These are phyloP conservation scores for Pleomassaria siparia DNA, from an alignment of 2,329 filamentous ascomycete genomes.

Conservation along the genomic window DNA sequence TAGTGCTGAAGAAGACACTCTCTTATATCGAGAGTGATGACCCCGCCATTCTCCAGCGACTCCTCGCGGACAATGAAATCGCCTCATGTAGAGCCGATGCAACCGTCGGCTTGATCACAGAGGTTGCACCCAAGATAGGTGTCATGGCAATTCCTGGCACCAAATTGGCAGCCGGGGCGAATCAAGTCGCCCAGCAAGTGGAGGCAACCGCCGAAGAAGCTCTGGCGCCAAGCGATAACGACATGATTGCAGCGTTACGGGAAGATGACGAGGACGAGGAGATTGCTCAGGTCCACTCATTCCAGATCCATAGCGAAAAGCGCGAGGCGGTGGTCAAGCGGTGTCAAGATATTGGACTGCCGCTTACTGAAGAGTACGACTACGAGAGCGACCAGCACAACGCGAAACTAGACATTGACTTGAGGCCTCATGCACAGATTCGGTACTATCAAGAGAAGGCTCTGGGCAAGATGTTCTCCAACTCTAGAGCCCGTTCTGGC, in stretches of 20 bases:
- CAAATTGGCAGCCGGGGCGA: constrained; percentile 85
- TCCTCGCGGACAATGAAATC: constrained; percentile 84
- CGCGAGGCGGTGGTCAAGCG: constrained; percentile 88
- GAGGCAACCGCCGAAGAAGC: constrained; percentile 28
- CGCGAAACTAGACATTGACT: constrained; percentile 88
- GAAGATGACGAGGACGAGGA: constrained; percentile 81
- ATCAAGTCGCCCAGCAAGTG: constrained; percentile 58
- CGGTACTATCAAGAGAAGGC: constrained; percentile 96
- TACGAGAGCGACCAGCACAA: constrained; percentile 90
- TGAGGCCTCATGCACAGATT: constrained; percentile 86
- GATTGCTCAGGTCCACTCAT: constrained; percentile 85
- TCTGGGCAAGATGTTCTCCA: constrained; percentile 98
- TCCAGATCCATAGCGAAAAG: constrained; percentile 80
- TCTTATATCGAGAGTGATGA: constrained; percentile 94
- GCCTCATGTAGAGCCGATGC: constrained; percentile 76
- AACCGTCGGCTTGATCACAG: constrained; percentile 71
- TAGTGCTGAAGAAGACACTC: constrained; percentile 90
- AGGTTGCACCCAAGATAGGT: constrained; percentile 81
- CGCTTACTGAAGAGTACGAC: constrained; percentile 94
- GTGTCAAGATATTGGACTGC: constrained; percentile 82
- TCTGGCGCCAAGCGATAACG: constrained; percentile 47
- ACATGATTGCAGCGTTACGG: constrained; percentile 69
- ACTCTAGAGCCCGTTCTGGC: constrained; percentile 93
- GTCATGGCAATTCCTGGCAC: constrained; percentile 92
- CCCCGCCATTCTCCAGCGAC: constrained; percentile 77